A percentile compares a stretch with the other conserved stretches of the same genome.
These are phyloP conservation scores for Solanum bulbocastanum DNA, from an alignment of 257 asterid species.

Conservation along the genomic window DNA sequence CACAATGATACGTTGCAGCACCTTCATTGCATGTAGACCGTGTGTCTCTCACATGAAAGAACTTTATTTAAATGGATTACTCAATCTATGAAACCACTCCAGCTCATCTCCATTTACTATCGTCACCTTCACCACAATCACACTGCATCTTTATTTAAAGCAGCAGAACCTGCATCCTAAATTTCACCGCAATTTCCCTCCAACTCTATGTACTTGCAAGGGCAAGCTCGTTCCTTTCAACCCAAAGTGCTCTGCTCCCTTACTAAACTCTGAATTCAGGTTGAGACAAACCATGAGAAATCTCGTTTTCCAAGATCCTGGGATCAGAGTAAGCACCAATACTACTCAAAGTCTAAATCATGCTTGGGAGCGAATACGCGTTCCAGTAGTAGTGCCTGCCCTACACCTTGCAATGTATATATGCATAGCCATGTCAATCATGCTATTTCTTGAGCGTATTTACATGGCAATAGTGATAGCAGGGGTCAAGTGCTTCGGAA, in stretches of 20 bases:
- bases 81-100: slow-evolving; percentile 25
- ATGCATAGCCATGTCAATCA: slow-evolving; percentile 72
- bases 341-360: slow-evolving; percentile 32
- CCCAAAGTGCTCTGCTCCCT: slow-evolving; percentile 16
- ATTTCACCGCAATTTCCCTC: neutral
- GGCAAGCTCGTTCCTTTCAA: slow-evolving; percentile 15
- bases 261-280: slow-evolving; percentile 3
- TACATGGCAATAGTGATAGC: slow-evolving; percentile 79
- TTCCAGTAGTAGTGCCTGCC: slow-evolving; percentile 56
- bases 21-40: slow-evolving; percentile 77
- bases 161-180: slow-evolving; percentile 11
- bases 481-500: slow-evolving; percentile 49
- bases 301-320: slow-evolving; percentile 20
- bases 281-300: slow-evolving; percentile 42
- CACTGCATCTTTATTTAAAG: slow-evolving; percentile 34
- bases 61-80: slow-evolving; percentile 18
- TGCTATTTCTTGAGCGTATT: slow-evolving; percentile 74
- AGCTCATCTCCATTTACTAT: slow-evolving; percentile 17
- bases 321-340: slow-evolving; percentile 32
- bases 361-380: slow-evolving; percentile 56
- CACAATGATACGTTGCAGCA: slow-evolving; percentile 51
- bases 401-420: slow-evolving; percentile 40
- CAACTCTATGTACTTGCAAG: slow-evolving; percentile 10
- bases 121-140: slow-evolving; percentile 13
- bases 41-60: slow-evolving; percentile 42